Percentiles rank a stretch among this genome's conserved stretches.
Conservation (phyloP, 495 filamentous ascomycete genomes). For the Apiosordaria backusii region DNA sequence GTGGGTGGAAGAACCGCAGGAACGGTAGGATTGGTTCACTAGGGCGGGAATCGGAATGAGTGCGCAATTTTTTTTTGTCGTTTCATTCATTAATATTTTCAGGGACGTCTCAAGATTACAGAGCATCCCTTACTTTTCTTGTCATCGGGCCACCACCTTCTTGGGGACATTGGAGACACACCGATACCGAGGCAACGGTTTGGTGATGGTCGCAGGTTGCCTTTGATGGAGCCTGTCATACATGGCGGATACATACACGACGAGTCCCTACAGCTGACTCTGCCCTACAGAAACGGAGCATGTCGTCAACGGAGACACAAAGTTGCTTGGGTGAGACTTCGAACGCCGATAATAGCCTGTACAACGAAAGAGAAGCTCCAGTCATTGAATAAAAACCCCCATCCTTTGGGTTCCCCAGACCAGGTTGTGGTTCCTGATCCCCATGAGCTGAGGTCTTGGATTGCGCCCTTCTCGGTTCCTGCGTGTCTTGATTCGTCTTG, state of each 20-base stretch:
- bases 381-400: background rate
- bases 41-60: background rate
- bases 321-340: background rate
- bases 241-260: too few species aligned
- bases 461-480: conserved; percentile 4
- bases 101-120: background rate
- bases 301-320: conserved; percentile 6
- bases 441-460: conserved; percentile 6
- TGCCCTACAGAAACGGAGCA: conserved; percentile 4
- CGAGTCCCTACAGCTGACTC: background rate
- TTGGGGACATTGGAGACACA: background rate
- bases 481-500: background rate
- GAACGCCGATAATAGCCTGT: background rate
- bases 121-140: background rate
- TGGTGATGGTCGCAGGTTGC: background rate
- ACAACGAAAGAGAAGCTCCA: background rate
- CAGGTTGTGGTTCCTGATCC: conserved; percentile 9
- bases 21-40: conserved; percentile 2
- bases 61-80: conserved; percentile 4
- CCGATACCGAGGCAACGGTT: background rate
- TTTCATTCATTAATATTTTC: background rate
- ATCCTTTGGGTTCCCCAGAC: background rate
- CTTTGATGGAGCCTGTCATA: background rate
- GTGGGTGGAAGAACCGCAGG: background rate
- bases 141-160: background rate